Base-by-base conservation (phyloP, 805 yeast species). In the Yarrowia alimentaria region DNA sequence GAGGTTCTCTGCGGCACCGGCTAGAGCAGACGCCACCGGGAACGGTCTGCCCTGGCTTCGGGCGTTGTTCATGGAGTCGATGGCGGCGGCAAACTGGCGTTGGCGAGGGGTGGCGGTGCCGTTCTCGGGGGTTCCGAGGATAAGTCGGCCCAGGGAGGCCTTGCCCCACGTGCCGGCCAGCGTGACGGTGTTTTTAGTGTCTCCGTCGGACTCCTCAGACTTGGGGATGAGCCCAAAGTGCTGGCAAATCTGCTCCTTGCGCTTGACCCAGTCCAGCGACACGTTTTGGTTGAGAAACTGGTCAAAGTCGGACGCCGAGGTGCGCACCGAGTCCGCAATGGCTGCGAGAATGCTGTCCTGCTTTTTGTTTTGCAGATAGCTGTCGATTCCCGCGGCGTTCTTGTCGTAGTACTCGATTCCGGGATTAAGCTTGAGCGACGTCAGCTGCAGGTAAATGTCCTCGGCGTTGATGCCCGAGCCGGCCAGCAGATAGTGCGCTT, bases 401-500 rank as follows among this genome's bases (percentile, higher is more conserved):
- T 29, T 42, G 53, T 47, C 42, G 56, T 55, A 35, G 19, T 31
- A 52, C 32, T 45, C 47, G 17, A 53, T 43, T 4, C 55, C 43
- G 9, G 66, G 57, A 47, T 66, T 72, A 26, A 62, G 40, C 53
- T 55, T 54, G 53, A 75, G 63, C 29, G 75, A 58, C 43, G 74
- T 72, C 54, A 74, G 62, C 58, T 76, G 64, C 65, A 68, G 54
- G 57, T 85, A 89, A 30, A 90, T 80, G 53, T 87, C 93, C 59
- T 87, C 95, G 45, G 91, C 82, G 32, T 86, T 80, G 48, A 89
- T 77, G 1, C 97, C 97, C 61, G 91, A 83, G 1, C 90, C 85
- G 5, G 96, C 96, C 34, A 91, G 70, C 30, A 93, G 69, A 64
- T 93, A 93, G 62, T 93, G 98, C 11, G 74, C 74, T 48, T 67